Evolutionary conservation across 2,329 filamentous ascomycete genomes (phyloP).

Genomic region (Achaetomium macrosporum): DNA sequence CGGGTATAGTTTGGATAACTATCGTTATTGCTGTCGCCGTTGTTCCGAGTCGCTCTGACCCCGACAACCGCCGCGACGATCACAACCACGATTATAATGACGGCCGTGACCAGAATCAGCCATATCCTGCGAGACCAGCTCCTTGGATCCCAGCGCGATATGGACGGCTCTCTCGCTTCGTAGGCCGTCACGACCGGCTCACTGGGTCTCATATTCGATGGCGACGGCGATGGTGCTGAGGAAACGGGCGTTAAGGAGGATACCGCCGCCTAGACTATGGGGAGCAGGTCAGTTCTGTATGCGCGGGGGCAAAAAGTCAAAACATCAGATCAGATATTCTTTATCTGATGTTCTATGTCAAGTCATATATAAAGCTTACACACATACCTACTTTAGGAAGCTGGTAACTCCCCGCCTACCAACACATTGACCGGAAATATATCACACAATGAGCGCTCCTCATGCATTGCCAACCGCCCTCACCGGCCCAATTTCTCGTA

Average conservation of each 20-base stretch:
- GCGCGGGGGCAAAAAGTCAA: too few relatives aligned
- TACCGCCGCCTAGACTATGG: too few relatives aligned
- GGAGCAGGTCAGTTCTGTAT: too few relatives aligned
- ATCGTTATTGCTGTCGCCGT: slow-evolving; percentile 17
- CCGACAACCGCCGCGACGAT: slow-evolving; percentile 38
- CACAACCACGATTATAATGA: slow-evolving; percentile 43
- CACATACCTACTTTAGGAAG: too few relatives aligned
- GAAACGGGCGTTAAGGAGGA: not conserved
- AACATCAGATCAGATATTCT: too few relatives aligned
- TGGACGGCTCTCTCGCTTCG: not conserved
- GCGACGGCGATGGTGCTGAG: not conserved
- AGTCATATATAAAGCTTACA: too few relatives aligned
- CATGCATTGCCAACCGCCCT: too few relatives aligned
- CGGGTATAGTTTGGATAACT: slow-evolving; percentile 44
- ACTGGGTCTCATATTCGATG: not conserved
- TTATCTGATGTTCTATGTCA: too few relatives aligned
- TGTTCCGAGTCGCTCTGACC: slow-evolving; percentile 28
- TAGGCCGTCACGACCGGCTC: not conserved
- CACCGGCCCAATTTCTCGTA: too few relatives aligned
- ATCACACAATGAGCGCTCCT: too few relatives aligned
- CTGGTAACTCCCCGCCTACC: too few relatives aligned
- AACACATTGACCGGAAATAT: too few relatives aligned
- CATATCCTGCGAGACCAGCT: slow-evolving; percentile 50
- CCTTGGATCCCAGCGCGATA: slow-evolving; percentile 34
- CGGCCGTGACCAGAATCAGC: slow-evolving; percentile 33